A percentile compares a stretch with the other conserved stretches of the same genome.
These are phyloP conservation scores for Inga oerstediana DNA, from an alignment of 306 rosid genomes.

Conservation along the genomic window DNA sequence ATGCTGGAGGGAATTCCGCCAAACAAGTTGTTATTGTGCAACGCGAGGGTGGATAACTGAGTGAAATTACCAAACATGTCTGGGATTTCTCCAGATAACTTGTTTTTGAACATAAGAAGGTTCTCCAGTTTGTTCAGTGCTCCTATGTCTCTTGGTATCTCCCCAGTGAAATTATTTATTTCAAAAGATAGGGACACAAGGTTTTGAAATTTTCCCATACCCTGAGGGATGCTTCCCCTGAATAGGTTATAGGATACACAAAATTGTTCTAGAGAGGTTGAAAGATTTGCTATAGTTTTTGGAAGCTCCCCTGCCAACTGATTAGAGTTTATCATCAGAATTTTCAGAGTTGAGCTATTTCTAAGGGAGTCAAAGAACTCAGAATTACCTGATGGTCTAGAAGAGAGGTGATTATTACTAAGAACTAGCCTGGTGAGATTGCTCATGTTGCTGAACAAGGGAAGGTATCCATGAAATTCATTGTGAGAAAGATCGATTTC, in stretches of 20 bases:
- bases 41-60: not conserved
- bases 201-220: conserved; percentile 32
- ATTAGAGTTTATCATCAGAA: conserved; percentile 31
- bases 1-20: conserved; percentile 39
- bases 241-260: conserved; percentile 38
- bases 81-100: conserved; percentile 48
- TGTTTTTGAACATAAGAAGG: conserved; percentile 5
- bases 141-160: conserved; percentile 42
- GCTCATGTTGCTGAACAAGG: conserved; percentile 34
- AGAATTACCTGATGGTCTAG: conserved; percentile 33
- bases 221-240: conserved; percentile 40
- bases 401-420: conserved; percentile 30
- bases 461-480: conserved; percentile 34
- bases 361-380: conserved; percentile 39
- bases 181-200: conserved; percentile 41
- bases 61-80: conserved; percentile 50
- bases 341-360: conserved; percentile 27
- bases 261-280: conserved; percentile 31
- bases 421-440: conserved; percentile 23
- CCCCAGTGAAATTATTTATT: conserved; percentile 33
- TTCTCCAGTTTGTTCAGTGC: conserved; percentile 12
- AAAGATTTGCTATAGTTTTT: conserved; percentile 36
- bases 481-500: conserved; percentile 32
- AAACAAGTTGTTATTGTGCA: conserved; percentile 35
- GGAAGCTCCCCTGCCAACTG: conserved; percentile 45